Evolutionary conservation across 768 basidiomycete genomes (phyloP).

Genomic region (Mycena capillaripes): DNA sequence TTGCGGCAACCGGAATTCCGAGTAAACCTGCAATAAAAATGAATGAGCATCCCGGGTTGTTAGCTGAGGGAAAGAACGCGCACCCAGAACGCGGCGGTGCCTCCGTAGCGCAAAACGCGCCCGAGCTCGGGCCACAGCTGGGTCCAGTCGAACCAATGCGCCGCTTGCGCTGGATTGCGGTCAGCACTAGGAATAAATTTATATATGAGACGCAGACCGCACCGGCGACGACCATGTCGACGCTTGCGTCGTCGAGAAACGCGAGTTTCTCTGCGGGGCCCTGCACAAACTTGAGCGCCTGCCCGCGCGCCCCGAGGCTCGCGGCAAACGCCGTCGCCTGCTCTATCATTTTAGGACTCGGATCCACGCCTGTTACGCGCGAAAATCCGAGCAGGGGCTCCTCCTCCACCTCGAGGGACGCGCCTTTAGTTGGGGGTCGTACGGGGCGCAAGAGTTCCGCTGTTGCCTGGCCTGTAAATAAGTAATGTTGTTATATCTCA

Average conservation of each 20-base stretch:
- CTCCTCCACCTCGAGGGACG: conserved; percentile 57
- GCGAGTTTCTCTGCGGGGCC: conserved; percentile 68
- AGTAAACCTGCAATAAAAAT: conserved; percentile 61
- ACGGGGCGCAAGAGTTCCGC: conserved; percentile 15
- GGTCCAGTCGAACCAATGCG: conserved; percentile 86
- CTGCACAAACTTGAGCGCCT: conserved; percentile 47
- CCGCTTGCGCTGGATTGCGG: conserved; percentile 72
- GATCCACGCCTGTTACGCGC: conserved; percentile 81
- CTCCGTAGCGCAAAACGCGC: conserved; percentile 71
- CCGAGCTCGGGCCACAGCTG: conserved; percentile 79
- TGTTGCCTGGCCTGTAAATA: conserved; percentile 29
- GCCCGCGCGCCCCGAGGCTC: conserved; percentile 18
- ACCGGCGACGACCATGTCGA: conserved; percentile 82
- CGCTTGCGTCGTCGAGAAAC: conserved; percentile 62
- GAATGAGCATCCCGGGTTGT: not conserved
- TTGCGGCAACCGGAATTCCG: conserved; percentile 77
- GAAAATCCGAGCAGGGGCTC: conserved; percentile 66
- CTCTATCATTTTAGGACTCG: conserved; percentile 78
- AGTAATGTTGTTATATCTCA: not conserved
- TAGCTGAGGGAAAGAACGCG: conserved; percentile 27
- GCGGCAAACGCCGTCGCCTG: conserved; percentile 54
- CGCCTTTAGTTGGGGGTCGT: not conserved
- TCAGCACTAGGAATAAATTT: not conserved
- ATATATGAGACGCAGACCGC: conserved; percentile 31
- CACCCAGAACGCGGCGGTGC: conserved; percentile 84